phyloP scores from a whole-genome alignment of 495 filamentous ascomycete genomes.

The Elaphomyces granulatus region DNA sequence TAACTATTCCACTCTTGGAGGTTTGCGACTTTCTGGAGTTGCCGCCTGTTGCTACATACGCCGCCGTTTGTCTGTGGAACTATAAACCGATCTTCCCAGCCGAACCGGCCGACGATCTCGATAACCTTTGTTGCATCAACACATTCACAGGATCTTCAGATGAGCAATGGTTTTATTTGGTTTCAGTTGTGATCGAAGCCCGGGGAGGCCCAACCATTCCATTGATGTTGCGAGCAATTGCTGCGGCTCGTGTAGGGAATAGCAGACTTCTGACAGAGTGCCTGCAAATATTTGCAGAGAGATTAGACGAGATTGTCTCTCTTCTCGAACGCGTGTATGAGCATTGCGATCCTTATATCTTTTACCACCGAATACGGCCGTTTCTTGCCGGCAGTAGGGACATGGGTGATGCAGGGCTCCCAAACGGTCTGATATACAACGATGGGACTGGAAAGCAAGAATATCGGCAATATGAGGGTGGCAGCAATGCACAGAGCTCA shows the following conservation, averaged over 20 bases:
- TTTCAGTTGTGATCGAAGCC: conserved; percentile 91
- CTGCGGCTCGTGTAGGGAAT: conserved; percentile 58
- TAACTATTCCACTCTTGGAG: conserved; percentile 66
- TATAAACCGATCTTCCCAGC: conserved; percentile 41
- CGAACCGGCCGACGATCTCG: conserved; percentile 47
- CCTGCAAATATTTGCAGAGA: conserved; percentile 60
- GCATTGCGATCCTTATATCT: conserved; percentile 68
- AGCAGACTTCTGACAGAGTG: conserved; percentile 48
- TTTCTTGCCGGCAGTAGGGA: conserved; percentile 92
- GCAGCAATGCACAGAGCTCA: conserved; percentile 89
- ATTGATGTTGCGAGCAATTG: conserved; percentile 72
- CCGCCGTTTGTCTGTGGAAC: conserved; percentile 85
- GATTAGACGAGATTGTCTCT: conserved; percentile 60
- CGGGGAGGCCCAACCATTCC: conserved; percentile 70
- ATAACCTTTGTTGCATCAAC: conserved; percentile 64
- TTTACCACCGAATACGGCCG: conserved; percentile 82
- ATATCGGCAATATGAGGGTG: conserved; percentile 71
- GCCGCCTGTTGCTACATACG: conserved; percentile 86
- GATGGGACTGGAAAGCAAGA: conserved; percentile 49
- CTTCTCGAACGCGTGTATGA: conserved; percentile 78
- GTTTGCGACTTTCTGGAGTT: conserved; percentile 71
- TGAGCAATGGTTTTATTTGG: conserved; percentile 95
- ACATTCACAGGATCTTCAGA: conserved; percentile 90
- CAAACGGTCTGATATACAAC: conserved; percentile 78
- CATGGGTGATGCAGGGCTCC: conserved; percentile 84